These are phyloP conservation scores for Microbotryum scabiosae DNA, from an alignment of 1,284 basidiomycete species.

Conservation along the genomic window DNA sequence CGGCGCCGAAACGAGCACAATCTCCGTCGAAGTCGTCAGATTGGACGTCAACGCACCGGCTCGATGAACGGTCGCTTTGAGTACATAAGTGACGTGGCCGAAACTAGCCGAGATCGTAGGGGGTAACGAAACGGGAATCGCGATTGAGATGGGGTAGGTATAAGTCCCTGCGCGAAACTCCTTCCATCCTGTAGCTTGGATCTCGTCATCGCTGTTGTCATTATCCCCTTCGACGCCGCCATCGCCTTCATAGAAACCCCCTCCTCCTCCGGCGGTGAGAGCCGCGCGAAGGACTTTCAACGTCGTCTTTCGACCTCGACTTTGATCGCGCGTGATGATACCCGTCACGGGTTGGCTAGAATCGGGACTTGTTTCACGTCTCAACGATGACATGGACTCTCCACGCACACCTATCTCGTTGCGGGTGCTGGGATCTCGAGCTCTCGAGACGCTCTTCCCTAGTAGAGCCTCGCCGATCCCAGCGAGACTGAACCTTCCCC, in stretches of 20 bases:
- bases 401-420: background rate
- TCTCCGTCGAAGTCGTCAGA: conserved; percentile 60
- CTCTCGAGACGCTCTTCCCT: conserved; percentile 23
- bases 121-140: conserved; percentile 69
- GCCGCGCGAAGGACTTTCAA: conserved; percentile 42
- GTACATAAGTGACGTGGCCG: conserved; percentile 68
- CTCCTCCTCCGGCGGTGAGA: conserved; percentile 25
- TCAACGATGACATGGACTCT: background rate
- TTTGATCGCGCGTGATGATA: conserved; percentile 34
- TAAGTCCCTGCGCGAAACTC: conserved; percentile 86
- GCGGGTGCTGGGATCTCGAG: background rate
- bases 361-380: conserved; percentile 18
- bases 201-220: background rate
- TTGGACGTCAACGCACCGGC: conserved; percentile 73
- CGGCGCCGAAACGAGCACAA: conserved; percentile 67
- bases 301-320: conserved; percentile 40
- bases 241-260: conserved; percentile 5
- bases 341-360: conserved; percentile 12
- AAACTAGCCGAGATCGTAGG: conserved; percentile 70
- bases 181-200: conserved; percentile 52
- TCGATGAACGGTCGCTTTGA: conserved; percentile 75
- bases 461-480: conserved; percentile 22
- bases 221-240: conserved; percentile 25
- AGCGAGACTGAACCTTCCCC: conserved; percentile 17
- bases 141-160: conserved; percentile 86